Percentiles rank a stretch among this genome's conserved stretches.
Evolutionary conservation across 768 basidiomycete species (phyloP).

Genomic region (Porpolomopsis calyptriformis): DNA sequence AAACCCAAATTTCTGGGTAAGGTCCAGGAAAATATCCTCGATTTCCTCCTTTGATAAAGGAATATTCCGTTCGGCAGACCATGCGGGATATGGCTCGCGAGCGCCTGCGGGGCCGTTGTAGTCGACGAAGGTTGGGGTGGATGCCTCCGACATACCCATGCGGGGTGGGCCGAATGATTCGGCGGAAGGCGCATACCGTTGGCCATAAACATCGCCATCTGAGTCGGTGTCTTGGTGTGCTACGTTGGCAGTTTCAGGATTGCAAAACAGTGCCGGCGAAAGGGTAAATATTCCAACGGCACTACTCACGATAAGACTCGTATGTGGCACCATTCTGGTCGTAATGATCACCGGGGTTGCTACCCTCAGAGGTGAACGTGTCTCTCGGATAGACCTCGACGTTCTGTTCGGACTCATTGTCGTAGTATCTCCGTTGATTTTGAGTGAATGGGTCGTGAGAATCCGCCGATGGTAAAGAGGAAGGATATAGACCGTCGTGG

Average conservation of each 20-base stretch:
- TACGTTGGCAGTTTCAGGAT: constrained; percentile 21
- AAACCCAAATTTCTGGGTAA: constrained; percentile 98
- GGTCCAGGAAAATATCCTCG: constrained; percentile 94
- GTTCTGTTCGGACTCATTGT: constrained; percentile 64
- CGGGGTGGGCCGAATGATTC: constrained; percentile 63
- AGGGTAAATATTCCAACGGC: neutral
- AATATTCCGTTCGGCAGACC: constrained; percentile 85
- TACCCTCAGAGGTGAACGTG: constrained; percentile 61
- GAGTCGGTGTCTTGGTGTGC: constrained; percentile 80
- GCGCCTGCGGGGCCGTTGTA: constrained; percentile 42
- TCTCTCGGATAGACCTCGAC: constrained; percentile 55
- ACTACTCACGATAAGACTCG: constrained; percentile 47
- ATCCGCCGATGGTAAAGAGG: constrained; percentile 46
- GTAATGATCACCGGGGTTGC: constrained; percentile 58
- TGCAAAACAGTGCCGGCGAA: neutral
- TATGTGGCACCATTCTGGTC: constrained; percentile 54
- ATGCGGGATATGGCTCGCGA: constrained; percentile 87
- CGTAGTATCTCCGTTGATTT: constrained; percentile 46
- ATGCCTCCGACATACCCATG: constrained; percentile 54
- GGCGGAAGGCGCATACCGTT: constrained; percentile 60
- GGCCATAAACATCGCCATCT: constrained; percentile 62
- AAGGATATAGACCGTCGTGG: constrained; percentile 56
- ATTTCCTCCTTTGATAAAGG: constrained; percentile 99
- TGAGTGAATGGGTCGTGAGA: constrained; percentile 62
- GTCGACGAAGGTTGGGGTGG: constrained; percentile 65